Evolutionary conservation across 805 yeast species (phyloP).

Genomic region (Ascoidea asiatica): DNA sequence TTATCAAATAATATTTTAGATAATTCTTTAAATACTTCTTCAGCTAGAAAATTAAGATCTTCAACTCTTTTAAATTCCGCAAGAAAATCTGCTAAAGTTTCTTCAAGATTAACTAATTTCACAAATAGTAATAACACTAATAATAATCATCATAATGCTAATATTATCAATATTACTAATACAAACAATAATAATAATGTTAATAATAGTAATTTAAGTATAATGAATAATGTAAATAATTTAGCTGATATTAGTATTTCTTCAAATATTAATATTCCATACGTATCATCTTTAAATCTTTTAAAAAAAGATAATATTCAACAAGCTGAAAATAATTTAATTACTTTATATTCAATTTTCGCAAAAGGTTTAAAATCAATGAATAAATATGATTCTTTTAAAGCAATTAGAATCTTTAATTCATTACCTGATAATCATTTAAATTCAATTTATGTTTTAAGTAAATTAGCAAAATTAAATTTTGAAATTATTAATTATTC

Average conservation of each 20-base stretch:
- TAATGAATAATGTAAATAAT: constrained; percentile 8
- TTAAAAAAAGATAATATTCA: constrained; percentile 8
- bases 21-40: constrained; percentile 10
- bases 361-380: constrained; percentile 51
- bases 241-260: constrained; percentile 12
- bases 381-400: constrained; percentile 59
- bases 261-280: constrained; percentile 4
- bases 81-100: constrained; percentile 28
- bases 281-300: constrained; percentile 3
- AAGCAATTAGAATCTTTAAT: constrained; percentile 60
- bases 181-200: constrained; percentile 3
- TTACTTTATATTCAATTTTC: constrained; percentile 34
- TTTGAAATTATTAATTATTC: constrained; percentile 82
- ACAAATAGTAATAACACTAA: constrained; percentile 1
- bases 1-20: constrained; percentile 14
- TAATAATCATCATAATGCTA: constrained; percentile 1
- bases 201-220: constrained; percentile 17
- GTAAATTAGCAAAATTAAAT: constrained; percentile 67
- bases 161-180: constrained; percentile 5
- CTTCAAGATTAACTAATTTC: constrained; percentile 29
- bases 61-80: constrained; percentile 15
- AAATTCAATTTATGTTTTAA: constrained; percentile 74
- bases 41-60: too few species aligned
- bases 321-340: constrained; percentile 26
- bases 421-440: constrained; percentile 49